phyloP scores from a whole-genome alignment of 495 filamentous ascomycete genomes.

The Podospora appendiculata region DNA sequence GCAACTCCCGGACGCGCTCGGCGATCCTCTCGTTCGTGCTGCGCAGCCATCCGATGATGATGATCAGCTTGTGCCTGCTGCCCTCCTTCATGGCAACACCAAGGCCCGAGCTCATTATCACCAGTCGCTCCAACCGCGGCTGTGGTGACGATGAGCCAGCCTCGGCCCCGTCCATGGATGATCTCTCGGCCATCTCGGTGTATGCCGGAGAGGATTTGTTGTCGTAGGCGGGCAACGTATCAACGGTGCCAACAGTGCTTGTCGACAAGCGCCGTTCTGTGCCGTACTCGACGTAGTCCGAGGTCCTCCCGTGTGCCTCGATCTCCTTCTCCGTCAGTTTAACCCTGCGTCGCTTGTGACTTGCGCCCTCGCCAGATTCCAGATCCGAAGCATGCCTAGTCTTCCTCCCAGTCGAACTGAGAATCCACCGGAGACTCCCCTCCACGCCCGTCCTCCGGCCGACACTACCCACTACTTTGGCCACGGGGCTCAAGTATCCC shows the following conservation, averaged over 20 bases:
- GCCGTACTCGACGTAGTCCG: neutral
- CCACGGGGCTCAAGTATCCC: slow-evolving; percentile 72
- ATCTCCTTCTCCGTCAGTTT: slow-evolving; percentile 5
- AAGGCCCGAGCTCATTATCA: slow-evolving; percentile 76
- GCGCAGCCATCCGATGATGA: slow-evolving; percentile 67
- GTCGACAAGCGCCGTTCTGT: slow-evolving; percentile 36
- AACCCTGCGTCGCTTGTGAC: slow-evolving; percentile 55
- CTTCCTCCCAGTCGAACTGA: slow-evolving; percentile 29
- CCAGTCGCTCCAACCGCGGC: slow-evolving; percentile 66
- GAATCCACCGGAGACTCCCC: slow-evolving; percentile 68
- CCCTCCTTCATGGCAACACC: slow-evolving; percentile 83
- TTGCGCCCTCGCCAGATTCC: slow-evolving; percentile 34
- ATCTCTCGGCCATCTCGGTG: slow-evolving; percentile 36
- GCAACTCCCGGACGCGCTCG: slow-evolving; percentile 59
- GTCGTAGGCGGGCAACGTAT: slow-evolving; percentile 74
- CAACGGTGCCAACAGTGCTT: slow-evolving; percentile 51
- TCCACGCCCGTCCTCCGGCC: slow-evolving; percentile 79
- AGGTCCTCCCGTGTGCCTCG: neutral
- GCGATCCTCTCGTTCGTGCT: slow-evolving; percentile 70
- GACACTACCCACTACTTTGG: slow-evolving; percentile 72
- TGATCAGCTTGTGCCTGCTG: slow-evolving; percentile 66
- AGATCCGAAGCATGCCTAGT: slow-evolving; percentile 32
- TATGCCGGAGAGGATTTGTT: slow-evolving; percentile 66
- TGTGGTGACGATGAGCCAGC: slow-evolving; percentile 30
- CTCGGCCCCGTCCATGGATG: neutral